Percentiles rank a stretch among this genome's conserved stretches.
These are phyloP conservation scores for Guyanaporus albipodus DNA, from an alignment of 768 basidiomycete species.

Conservation along the genomic window DNA sequence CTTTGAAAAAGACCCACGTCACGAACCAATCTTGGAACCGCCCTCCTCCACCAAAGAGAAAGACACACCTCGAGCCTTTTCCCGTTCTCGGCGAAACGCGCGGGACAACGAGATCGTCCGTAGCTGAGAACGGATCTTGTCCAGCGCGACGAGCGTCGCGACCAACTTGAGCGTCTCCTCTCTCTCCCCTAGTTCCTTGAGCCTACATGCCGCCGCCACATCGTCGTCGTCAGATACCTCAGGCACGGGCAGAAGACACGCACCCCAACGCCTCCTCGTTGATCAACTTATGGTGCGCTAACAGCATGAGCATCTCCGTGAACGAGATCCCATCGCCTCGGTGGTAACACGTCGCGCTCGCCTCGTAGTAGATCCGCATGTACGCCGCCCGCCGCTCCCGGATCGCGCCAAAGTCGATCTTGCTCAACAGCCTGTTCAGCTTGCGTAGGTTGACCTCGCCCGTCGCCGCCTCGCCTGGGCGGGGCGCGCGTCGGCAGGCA, in stretches of 20 bases:
- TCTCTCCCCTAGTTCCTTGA: constrained; percentile 76
- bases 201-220: constrained; percentile 36
- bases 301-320: constrained; percentile 78
- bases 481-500: constrained; percentile 39
- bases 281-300: constrained; percentile 91
- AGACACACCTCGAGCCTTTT: constrained; percentile 23
- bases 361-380: constrained; percentile 83
- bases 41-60: neutral
- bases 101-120: constrained; percentile 70
- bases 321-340: constrained; percentile 83
- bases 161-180: constrained; percentile 78
- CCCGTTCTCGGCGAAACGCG: constrained; percentile 54
- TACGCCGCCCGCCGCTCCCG: constrained; percentile 67
- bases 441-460: constrained; percentile 61
- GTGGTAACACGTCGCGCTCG: constrained; percentile 65
- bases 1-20: neutral
- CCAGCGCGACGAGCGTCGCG: constrained; percentile 78
- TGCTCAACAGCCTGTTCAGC: constrained; percentile 52
- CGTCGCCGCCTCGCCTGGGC: constrained; percentile 33
- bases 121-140: constrained; percentile 79
- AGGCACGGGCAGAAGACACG: constrained; percentile 29
- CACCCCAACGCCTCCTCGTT: constrained; percentile 85
- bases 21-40: too few species aligned
- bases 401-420: constrained; percentile 62
- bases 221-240: neutral